Evolutionary conservation across 1,284 basidiomycete species (phyloP).

Genomic region (Hemileia vastatrix): DNA sequence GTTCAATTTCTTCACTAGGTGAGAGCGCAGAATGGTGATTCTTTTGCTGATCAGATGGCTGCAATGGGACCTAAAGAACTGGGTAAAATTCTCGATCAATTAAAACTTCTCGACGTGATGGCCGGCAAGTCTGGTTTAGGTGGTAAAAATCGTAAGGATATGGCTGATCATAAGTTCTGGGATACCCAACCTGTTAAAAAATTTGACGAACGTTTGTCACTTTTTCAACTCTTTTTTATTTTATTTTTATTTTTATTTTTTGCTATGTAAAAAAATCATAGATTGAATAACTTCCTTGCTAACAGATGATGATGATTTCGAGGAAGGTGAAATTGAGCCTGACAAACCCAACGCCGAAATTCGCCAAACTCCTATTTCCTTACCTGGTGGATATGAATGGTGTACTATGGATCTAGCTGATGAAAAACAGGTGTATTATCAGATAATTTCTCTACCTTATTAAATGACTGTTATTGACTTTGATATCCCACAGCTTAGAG

Average conservation of each 20-base stretch:
- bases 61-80: conserved; percentile 11
- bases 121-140: conserved; percentile 22
- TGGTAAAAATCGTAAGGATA: conserved; percentile 45
- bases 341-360: conserved; percentile 68
- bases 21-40: conserved; percentile 8
- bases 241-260: conserved; percentile 23
- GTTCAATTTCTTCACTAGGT: not conserved
- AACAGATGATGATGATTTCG: conserved; percentile 21
- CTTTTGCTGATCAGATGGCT: conserved; percentile 12
- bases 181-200: conserved; percentile 90
- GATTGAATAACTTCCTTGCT: conserved; percentile 6
- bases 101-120: conserved; percentile 22
- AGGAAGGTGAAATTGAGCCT: conserved; percentile 80
- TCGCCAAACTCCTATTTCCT: conserved; percentile 70
- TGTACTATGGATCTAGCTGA: conserved; percentile 69
- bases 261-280: conserved; percentile 51
- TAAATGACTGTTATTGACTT: not conserved
- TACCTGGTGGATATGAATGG: conserved; percentile 95
- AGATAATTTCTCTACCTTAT: not conserved
- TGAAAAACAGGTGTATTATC: conserved; percentile 53
- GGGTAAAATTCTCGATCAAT: conserved; percentile 7
- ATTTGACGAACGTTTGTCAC: conserved; percentile 50
- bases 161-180: conserved; percentile 94
- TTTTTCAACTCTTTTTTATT: conserved; percentile 11
- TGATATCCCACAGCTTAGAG: conserved; percentile 57